Percentiles rank a stretch among this genome's conserved stretches.
These are phyloP conservation scores for barley (Hordeum vulgare) DNA, from an alignment of 176 grass and related monocot species.

Conservation along the genomic window MorexV3_pseudomolecules_assembly NC_058522.1:429305413-429305912, in stretches of 20 bases:
- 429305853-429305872: conserved; percentile 8
- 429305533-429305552: background rate
- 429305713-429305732: background rate
- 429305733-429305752: background rate
- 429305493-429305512: too few species aligned
- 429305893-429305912: background rate
- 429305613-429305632: background rate
- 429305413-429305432: too few species aligned
- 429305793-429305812: conserved; percentile 1
- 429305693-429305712: background rate
- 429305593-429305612: background rate
- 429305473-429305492: too few species aligned
- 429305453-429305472: too few species aligned
- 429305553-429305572: background rate
- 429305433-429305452: too few species aligned
- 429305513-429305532: background rate
- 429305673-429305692: background rate
- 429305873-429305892: background rate
- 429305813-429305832: background rate
- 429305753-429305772: background rate
- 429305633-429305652: background rate
- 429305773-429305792: background rate
- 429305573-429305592: background rate
- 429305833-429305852: background rate
- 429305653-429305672: background rate